Evolutionary conservation across 2,329 filamentous ascomycete genomes (phyloP).

Genomic region (Fusarium sp.): DNA sequence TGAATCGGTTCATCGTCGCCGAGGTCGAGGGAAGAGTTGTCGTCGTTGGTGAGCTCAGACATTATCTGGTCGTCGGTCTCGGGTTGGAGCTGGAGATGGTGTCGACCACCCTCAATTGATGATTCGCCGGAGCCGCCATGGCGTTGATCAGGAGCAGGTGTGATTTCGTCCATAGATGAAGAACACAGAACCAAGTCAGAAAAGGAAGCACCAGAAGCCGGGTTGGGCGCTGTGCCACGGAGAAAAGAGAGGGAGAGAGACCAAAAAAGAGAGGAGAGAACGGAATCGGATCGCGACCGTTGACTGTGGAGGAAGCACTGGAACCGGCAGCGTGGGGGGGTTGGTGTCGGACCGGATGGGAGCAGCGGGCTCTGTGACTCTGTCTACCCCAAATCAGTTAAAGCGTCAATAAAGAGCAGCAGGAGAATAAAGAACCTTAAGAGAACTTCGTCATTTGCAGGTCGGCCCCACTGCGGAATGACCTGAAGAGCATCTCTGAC

Average conservation of each 20-base stretch:
- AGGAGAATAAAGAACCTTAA: conserved; percentile 29
- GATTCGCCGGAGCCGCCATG: conserved; percentile 34
- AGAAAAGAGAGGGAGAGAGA: not conserved
- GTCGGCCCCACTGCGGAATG: conserved; percentile 30
- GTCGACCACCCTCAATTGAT: conserved; percentile 18
- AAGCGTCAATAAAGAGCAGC: conserved; percentile 12
- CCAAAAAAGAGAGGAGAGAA: conserved; percentile 10
- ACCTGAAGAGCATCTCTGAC: conserved; percentile 26
- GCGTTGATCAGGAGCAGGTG: conserved; percentile 34
- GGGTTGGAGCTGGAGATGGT: conserved; percentile 14
- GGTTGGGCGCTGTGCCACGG: conserved; percentile 7
- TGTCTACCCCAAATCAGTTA: conserved; percentile 21
- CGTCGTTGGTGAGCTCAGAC: conserved; percentile 4
- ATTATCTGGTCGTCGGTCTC: conserved; percentile 16
- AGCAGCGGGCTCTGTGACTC: not conserved
- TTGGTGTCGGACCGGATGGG: conserved; percentile 8
- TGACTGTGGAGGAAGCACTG: conserved; percentile 31
- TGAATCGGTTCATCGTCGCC: conserved; percentile 42
- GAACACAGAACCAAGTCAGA: not conserved
- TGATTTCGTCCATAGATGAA: conserved; percentile 48
- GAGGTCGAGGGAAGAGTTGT: conserved; percentile 41
- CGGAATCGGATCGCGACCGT: conserved; percentile 11
- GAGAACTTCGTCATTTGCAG: conserved; percentile 33
- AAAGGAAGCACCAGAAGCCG: conserved; percentile 5
- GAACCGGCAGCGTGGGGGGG: conserved; percentile 19